phyloP scores from a whole-genome alignment of 2,329 filamentous ascomycete species.

The Alternaria sp. region DNA sequence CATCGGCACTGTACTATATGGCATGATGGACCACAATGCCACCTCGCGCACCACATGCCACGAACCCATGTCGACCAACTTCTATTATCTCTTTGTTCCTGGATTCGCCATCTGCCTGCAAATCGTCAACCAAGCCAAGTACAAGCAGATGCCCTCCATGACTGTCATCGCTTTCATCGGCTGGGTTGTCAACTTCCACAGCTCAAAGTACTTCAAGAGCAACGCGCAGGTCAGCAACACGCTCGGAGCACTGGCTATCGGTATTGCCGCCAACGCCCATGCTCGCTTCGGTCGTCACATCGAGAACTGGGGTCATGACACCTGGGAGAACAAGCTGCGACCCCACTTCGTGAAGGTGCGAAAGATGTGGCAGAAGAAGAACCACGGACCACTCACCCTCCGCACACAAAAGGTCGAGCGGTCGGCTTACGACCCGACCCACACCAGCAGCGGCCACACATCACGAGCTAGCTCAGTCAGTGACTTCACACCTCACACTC shows the following conservation, averaged over 20 bases:
- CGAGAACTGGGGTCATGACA: slow-evolving; percentile 62
- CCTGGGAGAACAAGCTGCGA: slow-evolving; percentile 60
- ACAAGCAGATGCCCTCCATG: slow-evolving; percentile 79
- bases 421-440: slow-evolving; percentile 26
- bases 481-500: slow-evolving; percentile 37
- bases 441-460: slow-evolving; percentile 22
- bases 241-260: slow-evolving; percentile 76
- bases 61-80: slow-evolving; percentile 58
- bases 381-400: slow-evolving; percentile 21
- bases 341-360: slow-evolving; percentile 44
- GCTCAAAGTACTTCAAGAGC: slow-evolving; percentile 67
- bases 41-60: slow-evolving; percentile 52
- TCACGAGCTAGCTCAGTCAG: slow-evolving; percentile 31
- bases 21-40: slow-evolving; percentile 56
- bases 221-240: slow-evolving; percentile 80
- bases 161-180: slow-evolving; percentile 74
- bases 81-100: slow-evolving; percentile 75
- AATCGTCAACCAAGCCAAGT: slow-evolving; percentile 81
- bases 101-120: slow-evolving; percentile 76
- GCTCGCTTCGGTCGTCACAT: slow-evolving; percentile 68
- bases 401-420: slow-evolving; percentile 23
- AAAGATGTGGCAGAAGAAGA: slow-evolving; percentile 32
- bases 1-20: slow-evolving; percentile 57
- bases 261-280: slow-evolving; percentile 80
- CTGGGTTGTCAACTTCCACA: slow-evolving; percentile 78